Evolutionary conservation across 148 eudicot genomes (phyloP).

Genomic region (Silene uniflora): DNA sequence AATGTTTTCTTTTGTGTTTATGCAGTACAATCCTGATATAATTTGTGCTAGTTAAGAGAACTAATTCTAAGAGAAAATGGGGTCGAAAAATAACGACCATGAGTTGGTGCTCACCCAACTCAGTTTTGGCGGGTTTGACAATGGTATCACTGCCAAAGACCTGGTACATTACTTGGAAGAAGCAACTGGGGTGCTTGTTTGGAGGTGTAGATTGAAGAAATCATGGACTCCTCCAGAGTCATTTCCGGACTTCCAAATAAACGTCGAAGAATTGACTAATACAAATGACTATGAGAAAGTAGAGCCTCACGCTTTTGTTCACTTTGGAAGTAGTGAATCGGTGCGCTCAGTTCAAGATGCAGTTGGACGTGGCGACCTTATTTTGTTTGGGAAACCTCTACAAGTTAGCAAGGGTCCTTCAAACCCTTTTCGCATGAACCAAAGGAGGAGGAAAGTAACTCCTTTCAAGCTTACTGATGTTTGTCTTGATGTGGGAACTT

Average conservation of each 20-base stretch:
- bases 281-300: slow-evolving; percentile 50
- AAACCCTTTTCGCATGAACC: slow-evolving; percentile 57
- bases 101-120: slow-evolving; percentile 60
- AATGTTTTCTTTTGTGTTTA: no score
- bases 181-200: slow-evolving; percentile 46
- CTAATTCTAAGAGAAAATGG: slow-evolving; percentile 37
- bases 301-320: slow-evolving; percentile 87
- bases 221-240: slow-evolving; percentile 80
- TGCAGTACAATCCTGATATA: no score
- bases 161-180: slow-evolving; percentile 59
- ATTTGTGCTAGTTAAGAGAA: not conserved
- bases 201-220: slow-evolving; percentile 84
- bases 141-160: slow-evolving; percentile 49
- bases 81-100: slow-evolving; percentile 35
- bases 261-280: slow-evolving; percentile 25
- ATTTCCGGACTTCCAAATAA: slow-evolving; percentile 41
- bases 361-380: slow-evolving; percentile 42
- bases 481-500: slow-evolving; percentile 48
- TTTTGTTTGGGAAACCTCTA: slow-evolving; percentile 31
- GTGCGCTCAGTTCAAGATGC: slow-evolving; percentile 46
- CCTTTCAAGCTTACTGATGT: slow-evolving; percentile 58
- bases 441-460: slow-evolving; percentile 45
- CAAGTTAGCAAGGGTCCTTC: slow-evolving; percentile 59
- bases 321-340: slow-evolving; percentile 51
- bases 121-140: slow-evolving; percentile 73